A percentile compares a stretch with the other conserved stretches of the same genome.
phyloP scores from a whole-genome alignment of 345 rosid species.

The Turritis glabra region DNA sequence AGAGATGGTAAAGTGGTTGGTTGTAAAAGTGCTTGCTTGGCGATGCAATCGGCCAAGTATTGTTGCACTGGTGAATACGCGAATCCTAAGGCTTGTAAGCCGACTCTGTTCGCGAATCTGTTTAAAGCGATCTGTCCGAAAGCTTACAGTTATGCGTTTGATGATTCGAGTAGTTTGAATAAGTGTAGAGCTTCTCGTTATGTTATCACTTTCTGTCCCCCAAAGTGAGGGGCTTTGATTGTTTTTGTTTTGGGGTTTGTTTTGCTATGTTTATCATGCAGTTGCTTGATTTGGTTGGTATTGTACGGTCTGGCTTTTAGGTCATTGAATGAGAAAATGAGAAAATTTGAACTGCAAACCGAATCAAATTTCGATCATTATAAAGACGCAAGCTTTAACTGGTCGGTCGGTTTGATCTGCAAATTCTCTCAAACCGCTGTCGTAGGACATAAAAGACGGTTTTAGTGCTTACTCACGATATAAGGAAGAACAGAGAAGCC shows the following conservation, averaged over 20 bases:
- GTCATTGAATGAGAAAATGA: neutral
- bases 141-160: constrained; percentile 94
- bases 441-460: neutral
- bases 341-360: neutral
- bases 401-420: neutral
- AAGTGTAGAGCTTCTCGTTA: constrained; percentile 88
- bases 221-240: constrained; percentile 42
- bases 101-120: constrained; percentile 73
- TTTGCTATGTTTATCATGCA: neutral
- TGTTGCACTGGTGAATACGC: constrained; percentile 85
- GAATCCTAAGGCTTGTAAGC: constrained; percentile 75
- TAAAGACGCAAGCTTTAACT: neutral
- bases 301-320: constrained; percentile 7
- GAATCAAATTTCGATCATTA: neutral
- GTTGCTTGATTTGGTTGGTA: neutral
- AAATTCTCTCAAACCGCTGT: neutral
- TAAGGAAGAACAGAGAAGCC: constrained; percentile 55
- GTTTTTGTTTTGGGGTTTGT: neutral
- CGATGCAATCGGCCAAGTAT: constrained; percentile 85
- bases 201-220: constrained; percentile 92
- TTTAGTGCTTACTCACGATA: neutral
- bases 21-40: constrained; percentile 94
- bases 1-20: constrained; percentile 65
- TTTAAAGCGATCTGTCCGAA: constrained; percentile 93
- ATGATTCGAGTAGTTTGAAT: constrained; percentile 83